Evolutionary conservation across 805 yeast genomes (phyloP), one percentile per base, ranked within the genome.

Genomic region (Pichia nanzhaoensis): DNA sequence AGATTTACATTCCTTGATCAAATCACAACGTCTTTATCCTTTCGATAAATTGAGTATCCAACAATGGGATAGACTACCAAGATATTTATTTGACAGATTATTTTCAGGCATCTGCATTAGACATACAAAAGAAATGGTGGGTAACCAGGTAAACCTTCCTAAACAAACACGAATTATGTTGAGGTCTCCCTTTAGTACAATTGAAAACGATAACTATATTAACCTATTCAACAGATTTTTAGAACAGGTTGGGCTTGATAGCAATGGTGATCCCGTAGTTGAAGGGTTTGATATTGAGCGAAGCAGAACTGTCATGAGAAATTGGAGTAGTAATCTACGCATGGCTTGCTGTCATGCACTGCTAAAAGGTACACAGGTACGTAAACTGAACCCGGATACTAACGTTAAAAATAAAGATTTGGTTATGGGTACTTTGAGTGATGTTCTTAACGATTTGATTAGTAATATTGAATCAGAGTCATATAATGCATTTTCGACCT

Each of bases 341-440:
- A 88, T 85, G 55, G 71, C 85, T 0, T 91, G 97, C 54, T 85
- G 93, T 48, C 95, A 87, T 64, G 87, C 95, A 1, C 77, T 75
- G 34, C 48, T 59, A 31, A 60, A 61, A 3, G 38, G 42, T 9
- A 13, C 32, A 13, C 46, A 18, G 35, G 18, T 33, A 9, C 48
- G 38, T 9, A 32, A 41, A 46, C 6, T 24, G 28, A 24, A 24
- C 10, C 10, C 28, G 28, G 28, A 49, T 8, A 42, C 36, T 42
- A 37, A 44, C 18, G 41, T 32, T 22, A 48, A 42, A 28, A 34
- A 39, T 19, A 37, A 20, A 21, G 59, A 50, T 10, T 41, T 59
- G 17, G 57, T 60, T 16, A 49, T 68, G 24, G 66, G 74, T 43
- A 75, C 85, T 0, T 69, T 91, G 51, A 84, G 78, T 45, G 83